phyloP scores from a whole-genome alignment of 306 rosid species.

The Rosa persica region DNA sequence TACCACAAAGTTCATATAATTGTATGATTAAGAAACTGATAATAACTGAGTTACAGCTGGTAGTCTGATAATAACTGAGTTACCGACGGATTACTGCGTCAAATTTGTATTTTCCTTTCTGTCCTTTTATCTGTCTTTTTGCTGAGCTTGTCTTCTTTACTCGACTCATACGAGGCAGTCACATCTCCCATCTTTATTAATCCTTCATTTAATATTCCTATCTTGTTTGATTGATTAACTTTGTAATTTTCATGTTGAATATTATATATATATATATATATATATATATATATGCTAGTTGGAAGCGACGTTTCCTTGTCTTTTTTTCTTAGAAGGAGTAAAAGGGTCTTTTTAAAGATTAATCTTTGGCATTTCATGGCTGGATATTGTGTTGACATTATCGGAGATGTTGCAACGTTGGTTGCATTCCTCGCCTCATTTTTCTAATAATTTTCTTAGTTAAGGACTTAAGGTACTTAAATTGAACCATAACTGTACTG shows the following conservation, averaged over 20 bases:
- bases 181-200: neutral
- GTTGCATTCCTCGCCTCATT: conserved; percentile 22
- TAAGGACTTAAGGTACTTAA: neutral
- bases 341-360: neutral
- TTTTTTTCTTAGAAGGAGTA: neutral
- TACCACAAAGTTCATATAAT: neutral
- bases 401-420: conserved; percentile 37
- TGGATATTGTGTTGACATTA: conserved; percentile 29
- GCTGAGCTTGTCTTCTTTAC: neutral
- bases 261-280: too few species aligned
- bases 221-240: conserved; percentile 5
- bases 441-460: neutral
- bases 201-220: neutral
- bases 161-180: neutral
- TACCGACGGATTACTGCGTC: neutral
- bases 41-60: neutral
- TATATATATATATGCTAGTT: neutral
- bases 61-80: neutral
- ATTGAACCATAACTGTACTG: neutral
- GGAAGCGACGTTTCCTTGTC: neutral
- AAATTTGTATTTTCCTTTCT: neutral
- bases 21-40: neutral
- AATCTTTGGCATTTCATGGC: conserved; percentile 11
- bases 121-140: neutral
- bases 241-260: neutral